Evolutionary conservation across 1,284 basidiomycete species (phyloP).

Genomic region (Pseudozyma sp.): DNA sequence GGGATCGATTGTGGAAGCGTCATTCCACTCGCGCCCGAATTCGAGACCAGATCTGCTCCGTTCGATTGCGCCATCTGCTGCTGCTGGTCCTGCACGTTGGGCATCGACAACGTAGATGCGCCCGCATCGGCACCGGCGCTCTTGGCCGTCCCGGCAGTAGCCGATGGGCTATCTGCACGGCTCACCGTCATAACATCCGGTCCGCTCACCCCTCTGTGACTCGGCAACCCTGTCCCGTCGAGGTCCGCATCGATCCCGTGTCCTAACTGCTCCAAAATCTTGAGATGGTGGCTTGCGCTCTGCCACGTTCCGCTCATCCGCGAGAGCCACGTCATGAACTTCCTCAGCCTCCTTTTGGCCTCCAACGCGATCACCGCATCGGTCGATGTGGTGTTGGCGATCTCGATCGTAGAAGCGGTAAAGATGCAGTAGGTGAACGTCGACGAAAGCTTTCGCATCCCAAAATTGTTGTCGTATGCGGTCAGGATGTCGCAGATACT

Average conservation of each 20-base stretch:
- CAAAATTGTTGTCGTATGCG: conserved; percentile 50
- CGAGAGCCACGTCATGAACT: conserved; percentile 53
- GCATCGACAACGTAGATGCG: conserved; percentile 8
- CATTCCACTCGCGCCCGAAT: background rate
- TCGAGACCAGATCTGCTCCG: background rate
- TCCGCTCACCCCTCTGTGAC: conserved; percentile 19
- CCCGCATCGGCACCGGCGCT: conserved; percentile 4
- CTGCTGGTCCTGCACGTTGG: conserved; percentile 5
- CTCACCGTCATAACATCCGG: conserved; percentile 11
- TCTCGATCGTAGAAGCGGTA: conserved; percentile 56
- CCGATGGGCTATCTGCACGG: conserved; percentile 25
- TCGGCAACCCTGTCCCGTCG: conserved; percentile 45
- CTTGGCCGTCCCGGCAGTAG: conserved; percentile 9
- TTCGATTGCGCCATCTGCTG: background rate
- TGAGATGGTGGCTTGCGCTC: conserved; percentile 46
- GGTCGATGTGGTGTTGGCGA: conserved; percentile 57
- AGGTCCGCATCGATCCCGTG: conserved; percentile 50
- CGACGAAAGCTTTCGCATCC: conserved; percentile 49
- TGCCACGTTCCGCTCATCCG: conserved; percentile 48
- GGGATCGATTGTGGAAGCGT: conserved; percentile 5
- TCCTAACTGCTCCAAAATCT: conserved; percentile 51
- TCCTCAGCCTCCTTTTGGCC: conserved; percentile 48
- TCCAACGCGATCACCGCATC: conserved; percentile 33
- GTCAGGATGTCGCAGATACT: conserved; percentile 49
- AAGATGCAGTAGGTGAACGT: conserved; percentile 58